Conservation (phyloP, 139 green algal species). For the Coelastrella sp. region DNA sequence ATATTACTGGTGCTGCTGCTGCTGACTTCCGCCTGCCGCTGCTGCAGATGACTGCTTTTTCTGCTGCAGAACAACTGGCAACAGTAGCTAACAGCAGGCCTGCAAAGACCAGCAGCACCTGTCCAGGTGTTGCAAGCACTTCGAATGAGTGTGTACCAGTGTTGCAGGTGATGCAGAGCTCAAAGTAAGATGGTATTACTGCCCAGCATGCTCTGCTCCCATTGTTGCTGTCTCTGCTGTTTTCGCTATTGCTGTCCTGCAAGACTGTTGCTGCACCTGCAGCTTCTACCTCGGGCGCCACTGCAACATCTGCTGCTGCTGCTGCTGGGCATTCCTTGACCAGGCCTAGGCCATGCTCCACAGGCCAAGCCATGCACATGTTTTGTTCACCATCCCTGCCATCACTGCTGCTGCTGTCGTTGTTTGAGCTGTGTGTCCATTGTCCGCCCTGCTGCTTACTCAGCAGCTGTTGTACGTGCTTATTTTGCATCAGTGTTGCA, state of each 20-base stretch:
- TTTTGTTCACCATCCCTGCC: not conserved
- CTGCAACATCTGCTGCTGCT: not conserved
- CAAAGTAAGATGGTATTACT: not conserved
- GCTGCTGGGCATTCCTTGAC: not conserved
- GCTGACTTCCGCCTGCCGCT: not conserved
- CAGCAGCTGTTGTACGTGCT: not conserved
- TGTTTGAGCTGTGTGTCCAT: not conserved
- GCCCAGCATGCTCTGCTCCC: not conserved
- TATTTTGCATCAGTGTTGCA: not conserved
- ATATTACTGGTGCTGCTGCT: not conserved
- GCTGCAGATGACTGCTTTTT: not conserved
- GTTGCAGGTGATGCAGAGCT: not conserved
- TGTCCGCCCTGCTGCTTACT: too few relatives aligned
- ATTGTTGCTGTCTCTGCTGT: not conserved
- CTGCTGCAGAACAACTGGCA: not conserved
- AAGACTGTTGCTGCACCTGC: not conserved
- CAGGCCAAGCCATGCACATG: not conserved
- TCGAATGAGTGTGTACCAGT: not conserved
- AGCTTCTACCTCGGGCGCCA: not conserved
- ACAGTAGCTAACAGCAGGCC: not conserved
- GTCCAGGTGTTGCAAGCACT: not conserved
- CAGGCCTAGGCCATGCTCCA: not conserved
- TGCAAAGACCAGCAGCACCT: not conserved
- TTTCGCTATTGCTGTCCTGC: not conserved
- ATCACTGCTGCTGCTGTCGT: not conserved